Base-by-base conservation (phyloP, 225 moss, liverwort and hornwort species). In the Ulota crispa region DNA sequence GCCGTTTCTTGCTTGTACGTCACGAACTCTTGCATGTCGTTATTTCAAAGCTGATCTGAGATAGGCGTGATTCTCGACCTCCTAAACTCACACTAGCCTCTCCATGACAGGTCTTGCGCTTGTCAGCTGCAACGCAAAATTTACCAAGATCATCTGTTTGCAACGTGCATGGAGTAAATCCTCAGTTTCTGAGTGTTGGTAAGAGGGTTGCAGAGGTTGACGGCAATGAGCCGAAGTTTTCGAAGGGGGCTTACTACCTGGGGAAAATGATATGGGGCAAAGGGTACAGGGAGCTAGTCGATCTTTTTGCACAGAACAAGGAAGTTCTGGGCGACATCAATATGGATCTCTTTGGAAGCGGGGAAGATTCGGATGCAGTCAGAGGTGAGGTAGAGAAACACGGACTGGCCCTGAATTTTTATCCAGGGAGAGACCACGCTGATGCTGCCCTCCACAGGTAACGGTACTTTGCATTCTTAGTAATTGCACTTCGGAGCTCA, bases 201-300 rank as follows among this genome's bases (percentile, higher is more conserved):
- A 93, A 92, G 74, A 81, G 68, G 72, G 62, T 95, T 28, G 86
- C 91, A 8, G 84, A 89, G 57, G 79, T 72, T 52, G 83, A 85
- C 65, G 80, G 79, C 52, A 83, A 85, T 19, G 88, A 78, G 41
- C 75, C 87, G 56, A 85, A 82, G 63, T 95, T 94, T 52, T 32
- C 87, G 0, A 91, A 92, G 73, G 95, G 95, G 34, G 97, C 94
- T 45, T 97, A 97, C 76, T 97, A 92, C 78, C 89, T 97, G 74
- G 97, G 97, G 68, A 97, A 97, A 83, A 93, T 97, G 97, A 78
- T 97, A 34, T 97, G 97, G 97, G 84, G 89, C 52, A 97, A 97
- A 87, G 97, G 97, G 19, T 97, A 94, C 78, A 90, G 93, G 82
- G 95, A 97, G 82, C 91, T 97, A 27, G 81, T 95, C 61, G 95